A percentile compares a stretch with the other conserved stretches of the same genome.
These are phyloP conservation scores for Wickerhamomyces mucosus DNA, from an alignment of 805 yeast genomes.

Conservation along the genomic window DNA sequence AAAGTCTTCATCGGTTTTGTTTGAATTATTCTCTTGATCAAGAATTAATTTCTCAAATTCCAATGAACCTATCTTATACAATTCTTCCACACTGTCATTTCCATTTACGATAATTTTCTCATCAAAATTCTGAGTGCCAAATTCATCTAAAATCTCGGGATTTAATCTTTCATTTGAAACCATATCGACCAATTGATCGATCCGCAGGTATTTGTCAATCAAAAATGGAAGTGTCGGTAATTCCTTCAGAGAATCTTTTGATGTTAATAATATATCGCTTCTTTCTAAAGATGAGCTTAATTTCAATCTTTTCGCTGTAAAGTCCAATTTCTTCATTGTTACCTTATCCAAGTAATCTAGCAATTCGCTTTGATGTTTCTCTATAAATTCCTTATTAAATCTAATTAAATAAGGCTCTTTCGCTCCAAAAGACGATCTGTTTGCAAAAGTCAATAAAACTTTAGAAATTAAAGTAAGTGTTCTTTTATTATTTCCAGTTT, in stretches of 20 bases:
- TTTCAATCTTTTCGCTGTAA: conserved; percentile 46
- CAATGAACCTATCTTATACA: conserved; percentile 22
- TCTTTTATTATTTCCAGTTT: conserved; percentile 62
- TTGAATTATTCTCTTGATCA: conserved; percentile 22
- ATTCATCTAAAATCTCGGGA: conserved; percentile 13
- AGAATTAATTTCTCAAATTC: conserved; percentile 24
- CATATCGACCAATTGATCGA: conserved; percentile 47
- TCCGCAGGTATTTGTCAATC: conserved; percentile 54
- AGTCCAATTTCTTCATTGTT: conserved; percentile 61
- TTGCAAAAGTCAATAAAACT: conserved; percentile 68
- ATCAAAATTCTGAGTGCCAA: conserved; percentile 5
- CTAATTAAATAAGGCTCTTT: conserved; percentile 75
- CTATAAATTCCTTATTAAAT: conserved; percentile 57
- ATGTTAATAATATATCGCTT: conserved; percentile 42
- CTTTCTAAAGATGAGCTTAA: conserved; percentile 48
- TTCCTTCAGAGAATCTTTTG: conserved; percentile 43
- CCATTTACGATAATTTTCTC: conserved; percentile 1
- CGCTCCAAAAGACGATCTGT: conserved; percentile 61
- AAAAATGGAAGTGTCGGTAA: conserved; percentile 61
- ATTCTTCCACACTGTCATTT: conserved; percentile 6
- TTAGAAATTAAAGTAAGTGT: conserved; percentile 79
- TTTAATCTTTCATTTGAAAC: conserved; percentile 20
- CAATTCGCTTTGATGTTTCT: conserved; percentile 46
- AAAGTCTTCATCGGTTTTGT: conserved; percentile 20
- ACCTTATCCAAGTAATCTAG: conserved; percentile 63